phyloP scores from a whole-genome alignment of 306 rosid genomes.

The Adenanthera pavonina region DNA sequence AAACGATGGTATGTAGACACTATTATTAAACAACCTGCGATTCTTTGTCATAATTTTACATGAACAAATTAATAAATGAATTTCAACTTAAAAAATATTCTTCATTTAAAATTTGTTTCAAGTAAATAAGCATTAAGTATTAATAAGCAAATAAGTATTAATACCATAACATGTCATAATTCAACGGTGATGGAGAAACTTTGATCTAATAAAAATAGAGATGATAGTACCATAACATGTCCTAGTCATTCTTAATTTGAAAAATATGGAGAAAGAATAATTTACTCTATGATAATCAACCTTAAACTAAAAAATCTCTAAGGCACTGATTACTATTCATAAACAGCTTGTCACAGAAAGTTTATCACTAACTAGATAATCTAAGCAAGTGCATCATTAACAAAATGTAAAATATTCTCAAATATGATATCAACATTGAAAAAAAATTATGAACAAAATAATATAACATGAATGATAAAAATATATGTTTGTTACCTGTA shows the following conservation, averaged over 20 bases:
- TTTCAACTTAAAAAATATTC: background rate
- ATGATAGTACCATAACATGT: background rate
- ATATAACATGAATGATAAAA: no score
- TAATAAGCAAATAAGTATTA: no score
- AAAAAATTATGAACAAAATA: no score
- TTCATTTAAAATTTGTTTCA: background rate
- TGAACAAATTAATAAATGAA: background rate
- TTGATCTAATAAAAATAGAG: background rate
- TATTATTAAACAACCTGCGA: background rate
- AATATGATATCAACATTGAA: no score
- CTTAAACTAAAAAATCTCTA: background rate
- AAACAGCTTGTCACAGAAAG: background rate
- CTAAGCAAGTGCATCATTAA: no score
- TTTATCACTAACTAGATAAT: no score
- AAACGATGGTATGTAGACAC: background rate
- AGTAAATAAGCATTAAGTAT: background rate
- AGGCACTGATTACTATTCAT: background rate
- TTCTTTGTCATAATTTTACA: background rate
- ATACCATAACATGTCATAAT: background rate
- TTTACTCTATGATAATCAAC: background rate
- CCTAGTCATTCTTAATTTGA: background rate
- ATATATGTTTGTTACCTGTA: no score
- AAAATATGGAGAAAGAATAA: background rate
- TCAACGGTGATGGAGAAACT: background rate
- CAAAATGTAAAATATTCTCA: no score